Evolutionary conservation across 306 rosid genomes (phyloP).

Genomic region (Begonia masoniana): DNA sequence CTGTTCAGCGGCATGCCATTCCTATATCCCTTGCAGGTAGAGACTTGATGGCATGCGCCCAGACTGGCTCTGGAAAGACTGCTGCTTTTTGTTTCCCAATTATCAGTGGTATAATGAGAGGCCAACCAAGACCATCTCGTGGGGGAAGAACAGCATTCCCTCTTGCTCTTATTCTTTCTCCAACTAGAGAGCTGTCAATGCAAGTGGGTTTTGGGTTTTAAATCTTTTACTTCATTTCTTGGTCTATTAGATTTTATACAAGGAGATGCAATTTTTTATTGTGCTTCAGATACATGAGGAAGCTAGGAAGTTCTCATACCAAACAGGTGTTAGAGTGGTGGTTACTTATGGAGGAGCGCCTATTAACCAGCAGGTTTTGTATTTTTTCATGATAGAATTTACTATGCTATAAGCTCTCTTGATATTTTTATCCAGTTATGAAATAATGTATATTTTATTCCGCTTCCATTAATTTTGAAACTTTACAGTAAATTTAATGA

Average conservation of each 20-base stretch:
- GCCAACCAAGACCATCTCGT: constrained; percentile 56
- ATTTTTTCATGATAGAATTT: neutral
- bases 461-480: too few species aligned
- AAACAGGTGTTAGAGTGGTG: constrained; percentile 79
- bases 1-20: constrained; percentile 78
- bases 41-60: constrained; percentile 92
- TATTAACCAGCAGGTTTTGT: constrained; percentile 59
- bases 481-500: too few species aligned
- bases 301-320: constrained; percentile 58
- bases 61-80: constrained; percentile 87
- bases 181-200: constrained; percentile 79
- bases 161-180: constrained; percentile 86
- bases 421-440: too few species aligned
- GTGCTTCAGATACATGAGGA: constrained; percentile 69
- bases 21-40: constrained; percentile 68
- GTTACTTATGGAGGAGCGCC: constrained; percentile 95
- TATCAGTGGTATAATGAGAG: constrained; percentile 75
- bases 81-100: constrained; percentile 93
- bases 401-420: neutral
- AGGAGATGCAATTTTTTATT: constrained; percentile 4
- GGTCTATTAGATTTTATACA: neutral
- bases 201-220: constrained; percentile 43
- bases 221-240: neutral
- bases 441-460: too few species aligned
- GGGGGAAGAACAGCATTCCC: constrained; percentile 70